These are phyloP conservation scores for Pestalotiopsis sp. DNA, from an alignment of 2,329 filamentous ascomycete genomes.

Conservation along the genomic window DNA sequence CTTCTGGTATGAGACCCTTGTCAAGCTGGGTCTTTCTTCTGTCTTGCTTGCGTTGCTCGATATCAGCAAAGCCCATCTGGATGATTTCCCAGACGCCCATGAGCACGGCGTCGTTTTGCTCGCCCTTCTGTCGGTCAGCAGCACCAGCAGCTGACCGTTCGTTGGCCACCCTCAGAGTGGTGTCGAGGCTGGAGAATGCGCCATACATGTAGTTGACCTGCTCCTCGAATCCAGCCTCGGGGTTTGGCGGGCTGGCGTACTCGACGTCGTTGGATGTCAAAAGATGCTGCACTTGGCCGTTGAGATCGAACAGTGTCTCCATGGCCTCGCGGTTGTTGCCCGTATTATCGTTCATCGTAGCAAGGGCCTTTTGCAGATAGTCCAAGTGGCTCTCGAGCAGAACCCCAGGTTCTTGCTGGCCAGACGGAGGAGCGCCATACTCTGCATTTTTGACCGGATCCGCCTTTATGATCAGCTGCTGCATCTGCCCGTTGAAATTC, in stretches of 20 bases:
- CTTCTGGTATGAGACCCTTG: constrained; percentile 60
- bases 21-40: constrained; percentile 55
- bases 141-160: constrained; percentile 33
- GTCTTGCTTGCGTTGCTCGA: constrained; percentile 56
- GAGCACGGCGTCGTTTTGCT: constrained; percentile 60
- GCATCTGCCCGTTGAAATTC: constrained; percentile 66
- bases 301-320: constrained; percentile 63
- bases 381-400: constrained; percentile 63
- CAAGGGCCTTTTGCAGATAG: constrained; percentile 70
- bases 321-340: constrained; percentile 48
- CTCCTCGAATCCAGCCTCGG: constrained; percentile 60
- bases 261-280: constrained; percentile 53
- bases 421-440: constrained; percentile 46
- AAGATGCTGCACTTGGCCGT: constrained; percentile 60
- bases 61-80: constrained; percentile 56
- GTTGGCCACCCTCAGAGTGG: constrained; percentile 41
- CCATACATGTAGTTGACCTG: constrained; percentile 72
- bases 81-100: constrained; percentile 61
- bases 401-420: constrained; percentile 44
- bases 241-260: constrained; percentile 60
- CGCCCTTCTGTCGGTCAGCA: constrained; percentile 42
- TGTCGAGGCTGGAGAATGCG: constrained; percentile 54
- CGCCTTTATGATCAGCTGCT: constrained; percentile 66
- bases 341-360: constrained; percentile 60
- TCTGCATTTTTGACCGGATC: constrained; percentile 57